Evolutionary conservation across 331 rosid genomes (phyloP), one percentile per base, ranked within the genome.

Genomic region (Pyracantha coccinea): DNA sequence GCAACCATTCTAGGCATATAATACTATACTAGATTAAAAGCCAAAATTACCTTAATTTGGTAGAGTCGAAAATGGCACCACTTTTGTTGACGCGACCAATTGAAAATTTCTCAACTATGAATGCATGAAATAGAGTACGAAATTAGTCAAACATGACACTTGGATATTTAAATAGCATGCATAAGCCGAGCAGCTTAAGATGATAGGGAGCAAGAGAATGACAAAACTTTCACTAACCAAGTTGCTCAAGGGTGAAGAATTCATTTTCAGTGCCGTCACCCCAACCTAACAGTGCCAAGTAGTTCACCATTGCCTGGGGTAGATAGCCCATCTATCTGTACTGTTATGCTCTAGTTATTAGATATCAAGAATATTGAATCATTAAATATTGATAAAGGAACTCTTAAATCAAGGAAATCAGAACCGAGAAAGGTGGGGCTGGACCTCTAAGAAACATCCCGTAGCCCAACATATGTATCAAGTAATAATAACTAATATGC

Each of bases 231-330:
- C 69, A 82, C 96, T 69, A 75, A 92, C 99, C 97, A 52, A 94
- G 97, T 73, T 92, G 89, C 75, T 87, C 86, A 61, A 90, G 84
- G 59, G 89, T 74, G 81, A 86, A 94, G 82, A 94, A 94, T 79
- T 94, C 97, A 78, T 94, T 90, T 77, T 92, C 99, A 2, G 96
- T 92, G 63, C 97, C 97, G 81, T 94, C 97, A 3, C 99, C 97
- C 99, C 99, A 94, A 68, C 99, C 99, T 87, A 94, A 89, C 66
- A 94, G 80, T 61, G 99, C 96, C 72, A 94, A 84, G 86, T 92
- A 92, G 84, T 92, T 92, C 79, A 83, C 91, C 92, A 92, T 85
- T 83, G 89, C 94, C 81, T 92, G 84, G n/a, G 96, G 96, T 74
- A 88, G 80, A 83, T 92, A 92, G 50, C 97, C 97, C 96, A 92